Evolutionary conservation across 129 eudicot genomes (phyloP), one percentile per base, ranked within the genome.

Genomic region (Dittrichia graveolens): DNA sequence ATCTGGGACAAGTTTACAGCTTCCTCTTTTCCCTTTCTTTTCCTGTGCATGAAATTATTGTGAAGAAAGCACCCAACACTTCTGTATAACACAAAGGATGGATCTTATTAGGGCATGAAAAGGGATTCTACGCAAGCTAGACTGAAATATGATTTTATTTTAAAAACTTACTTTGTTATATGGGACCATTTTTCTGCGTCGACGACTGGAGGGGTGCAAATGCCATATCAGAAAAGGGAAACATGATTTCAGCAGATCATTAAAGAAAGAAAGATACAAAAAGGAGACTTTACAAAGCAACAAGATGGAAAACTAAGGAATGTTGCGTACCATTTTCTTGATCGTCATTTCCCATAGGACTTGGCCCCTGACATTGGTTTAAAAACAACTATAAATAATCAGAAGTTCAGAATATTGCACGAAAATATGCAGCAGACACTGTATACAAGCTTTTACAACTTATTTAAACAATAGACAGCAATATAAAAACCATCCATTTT

Each of bases 111-210:
- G 15, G 11, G 3, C 18, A 35, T 16, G 8, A 16, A 39, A 11
- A 35, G n/a, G 16, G 61, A 38, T 19, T 68, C 12, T 8, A 57
- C 38, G 16, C 11, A 41, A 14, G 37, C 11, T 4, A 77, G 40
- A 7, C 10, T 41, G 38, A 55, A 13, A 58, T 42, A 35, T 56
- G 5, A n/a, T n/a, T n/a, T n/a, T n/a, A n/a, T n/a, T n/a, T n/a
- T n/a, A n/a, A n/a, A n/a, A 44, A 65, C 75, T 75, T 81, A 92
- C 98, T 90, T 85, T 62, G 95, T 87, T 63, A 83, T 75, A 42
- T 75, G 72, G 2, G 96, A 89, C 78, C 67, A 78, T 45, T 76
- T 68, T 67, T 74, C 98, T 85, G 94, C 86, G 88, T 57, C 12
- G 19, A 78, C 15, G n/a, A 69, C 43, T 65, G 39, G 38, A 64